Base-by-base conservation (phyloP, 495 filamentous ascomycete species). In the Xylaria sp. region DNA sequence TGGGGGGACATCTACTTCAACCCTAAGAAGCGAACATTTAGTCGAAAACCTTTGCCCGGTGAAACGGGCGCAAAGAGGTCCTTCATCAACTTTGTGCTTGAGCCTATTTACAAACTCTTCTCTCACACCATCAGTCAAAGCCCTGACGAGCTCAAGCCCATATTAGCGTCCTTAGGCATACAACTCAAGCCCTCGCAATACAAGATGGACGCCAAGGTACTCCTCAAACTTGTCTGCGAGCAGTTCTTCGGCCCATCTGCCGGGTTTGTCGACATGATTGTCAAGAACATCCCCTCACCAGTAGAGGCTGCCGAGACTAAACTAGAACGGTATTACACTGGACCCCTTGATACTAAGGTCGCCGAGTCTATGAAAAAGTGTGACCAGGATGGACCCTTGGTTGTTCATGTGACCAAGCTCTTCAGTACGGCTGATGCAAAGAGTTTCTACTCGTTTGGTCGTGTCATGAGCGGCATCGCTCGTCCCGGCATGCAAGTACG, bases 1-100 rank as follows among this genome's bases (percentile, higher is more conserved):
- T 99, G 96, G 96, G 96, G 97, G 8, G 95, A 99, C 78, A 92
- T 99, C 69, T 98, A 97, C 81, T 98, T 91, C 85, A 98, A 98
- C 77, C 95, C 96, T 0, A 84, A 83, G 72, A 95, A 91, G 79
- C 90, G 95, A 55, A 95, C 91, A 67, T 99, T 99, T 75, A 96
- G 92, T 50, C 88, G 96, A 67, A 97, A 96, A 76, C 90, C 89
- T 40, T 77, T 93, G 29, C 76, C 76, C 21, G 71, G 74, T 24
- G 96, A 99, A 76, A 89, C 94, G 72, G 83, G 88, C 40, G 89
- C 94, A 11, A 95, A 91, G 79, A 86, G 96, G 52, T 91, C 93
- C 11, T 99, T 99, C 81, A 93, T 98, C 71, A 90, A 97, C 77
- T 99, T 98, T 74, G 87, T 99, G 44, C 83, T 99, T 50, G 97